A percentile compares a stretch with the other conserved stretches of the same genome.
Evolutionary conservation across 106 monocot genomes (phyloP).

Genomic region (Allium sativum): DNA sequence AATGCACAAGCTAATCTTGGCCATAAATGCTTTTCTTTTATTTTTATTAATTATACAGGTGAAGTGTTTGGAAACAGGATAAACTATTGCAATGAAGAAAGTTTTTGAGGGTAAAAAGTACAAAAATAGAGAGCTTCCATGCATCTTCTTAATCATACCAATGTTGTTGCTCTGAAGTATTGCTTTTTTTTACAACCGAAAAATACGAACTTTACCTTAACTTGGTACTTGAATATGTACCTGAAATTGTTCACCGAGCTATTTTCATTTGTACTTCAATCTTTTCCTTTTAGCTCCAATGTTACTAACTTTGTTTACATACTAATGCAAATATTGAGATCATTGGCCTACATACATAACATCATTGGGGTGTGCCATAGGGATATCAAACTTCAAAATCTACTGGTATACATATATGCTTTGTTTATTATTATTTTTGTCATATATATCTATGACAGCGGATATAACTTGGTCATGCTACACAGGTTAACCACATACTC

Average conservation of each 20-base stretch:
- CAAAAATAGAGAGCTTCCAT: constrained; percentile 51
- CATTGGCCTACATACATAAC: constrained; percentile 34
- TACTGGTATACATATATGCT: constrained; percentile 22
- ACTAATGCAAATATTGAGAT: constrained; percentile 26
- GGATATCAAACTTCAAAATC: constrained; percentile 46
- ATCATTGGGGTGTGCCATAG: constrained; percentile 44
- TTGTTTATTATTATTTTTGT: background rate
- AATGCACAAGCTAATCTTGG: background rate
- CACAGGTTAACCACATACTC: constrained; percentile 41
- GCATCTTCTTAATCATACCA: constrained; percentile 49
- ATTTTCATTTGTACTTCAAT: background rate
- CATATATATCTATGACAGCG: background rate
- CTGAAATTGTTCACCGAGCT: constrained; percentile 46
- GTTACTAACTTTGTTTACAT: background rate
- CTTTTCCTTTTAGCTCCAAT: background rate
- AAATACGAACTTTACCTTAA: constrained; percentile 57
- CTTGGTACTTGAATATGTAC: constrained; percentile 54
- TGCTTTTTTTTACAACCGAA: constrained; percentile 62
- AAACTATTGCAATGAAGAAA: constrained; percentile 54
- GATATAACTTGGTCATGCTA: background rate
- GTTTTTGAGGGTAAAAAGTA: constrained; percentile 54
- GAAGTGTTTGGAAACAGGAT: constrained; percentile 49
- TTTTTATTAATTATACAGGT: constrained; percentile 13
- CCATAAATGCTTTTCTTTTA: background rate
- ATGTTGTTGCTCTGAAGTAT: constrained; percentile 47